Evolutionary conservation across 2,329 filamentous ascomycete species (phyloP), one percentile per base, ranked within the genome.

Genomic region (Penicillium occitanis): DNA sequence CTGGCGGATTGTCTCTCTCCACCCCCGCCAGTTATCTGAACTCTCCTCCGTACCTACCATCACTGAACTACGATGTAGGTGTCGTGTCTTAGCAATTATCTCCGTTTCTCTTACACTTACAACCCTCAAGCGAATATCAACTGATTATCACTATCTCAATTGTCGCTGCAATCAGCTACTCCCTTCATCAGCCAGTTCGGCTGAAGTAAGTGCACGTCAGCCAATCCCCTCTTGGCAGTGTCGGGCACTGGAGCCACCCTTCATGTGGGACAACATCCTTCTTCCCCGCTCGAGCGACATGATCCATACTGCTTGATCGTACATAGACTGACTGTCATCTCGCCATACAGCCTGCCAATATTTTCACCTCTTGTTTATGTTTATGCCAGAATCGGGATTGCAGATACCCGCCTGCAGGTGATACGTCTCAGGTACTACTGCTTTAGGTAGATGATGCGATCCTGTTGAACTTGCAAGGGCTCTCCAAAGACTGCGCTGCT

Each of bases 221-320:
- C 53, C 17, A 57, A 57, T 60, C 57, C 57, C 1, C 13, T 30
- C 10, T 13, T 33, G 37, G 33, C 57, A 37, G 35, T 14, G 13
- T 37, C 35, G 37, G 57, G 19, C 40, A 44, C 57, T 42, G 57
- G 57, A 46, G 57, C 57, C 57, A 60, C 37, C 22, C 22, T 46
- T 55, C 10, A 57, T 58, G 62, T 64, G 62, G 62, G 51, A 64
- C 62, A 64, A 25, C 62, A 50, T 33, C 53, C 40, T 25, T 28
- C 37, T 64, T 64, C 51, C 62, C 62, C 62, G 62, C 51, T 64
- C 40, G 37, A 51, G 35, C 57, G 14, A 59, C 57, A 40, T 55
- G 35, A 58, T 58, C 55, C 55, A 40, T 58, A 22, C 33, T 51
- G 35, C 57, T 13, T 11, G 42, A 44, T 4, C 7, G 17, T n/a